A percentile compares a stretch with the other conserved stretches of the same genome.
phyloP scores from a whole-genome alignment of 371 early-diverging fungal species.

The Parasitella parasitica region DNA sequence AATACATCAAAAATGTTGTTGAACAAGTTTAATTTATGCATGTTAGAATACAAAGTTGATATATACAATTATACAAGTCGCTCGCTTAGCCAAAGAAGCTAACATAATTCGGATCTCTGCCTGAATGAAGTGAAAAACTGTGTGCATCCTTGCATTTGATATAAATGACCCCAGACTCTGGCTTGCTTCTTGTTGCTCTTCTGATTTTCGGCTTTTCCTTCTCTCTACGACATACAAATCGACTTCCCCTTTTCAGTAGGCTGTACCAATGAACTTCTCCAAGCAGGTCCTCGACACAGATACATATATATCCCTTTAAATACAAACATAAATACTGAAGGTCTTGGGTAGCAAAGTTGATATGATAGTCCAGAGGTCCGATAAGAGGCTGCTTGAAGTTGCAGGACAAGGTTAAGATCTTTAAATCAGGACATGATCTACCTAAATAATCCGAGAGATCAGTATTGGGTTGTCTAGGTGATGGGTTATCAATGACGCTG shows the following conservation, averaged over 20 bases:
- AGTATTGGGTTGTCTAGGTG: neutral
- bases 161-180: neutral
- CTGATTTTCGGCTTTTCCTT: neutral
- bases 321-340: neutral
- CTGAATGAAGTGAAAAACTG: neutral
- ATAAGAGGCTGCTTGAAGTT: neutral
- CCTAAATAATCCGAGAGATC: neutral
- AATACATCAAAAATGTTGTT: too few species aligned
- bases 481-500: neutral
- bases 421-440: neutral
- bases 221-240: neutral
- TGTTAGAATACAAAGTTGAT: too few species aligned
- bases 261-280: neutral
- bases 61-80: too few species aligned
- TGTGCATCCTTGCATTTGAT: neutral
- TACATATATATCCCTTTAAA: neutral
- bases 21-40: too few species aligned
- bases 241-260: neutral
- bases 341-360: neutral
- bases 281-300: neutral
- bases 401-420: neutral
- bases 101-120: neutral
- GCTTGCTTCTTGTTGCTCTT: neutral
- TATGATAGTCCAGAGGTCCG: neutral
- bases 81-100: neutral